Evolutionary conservation across 2,329 filamentous ascomycete genomes (phyloP).

Genomic region (Pezicula radicicola): DNA sequence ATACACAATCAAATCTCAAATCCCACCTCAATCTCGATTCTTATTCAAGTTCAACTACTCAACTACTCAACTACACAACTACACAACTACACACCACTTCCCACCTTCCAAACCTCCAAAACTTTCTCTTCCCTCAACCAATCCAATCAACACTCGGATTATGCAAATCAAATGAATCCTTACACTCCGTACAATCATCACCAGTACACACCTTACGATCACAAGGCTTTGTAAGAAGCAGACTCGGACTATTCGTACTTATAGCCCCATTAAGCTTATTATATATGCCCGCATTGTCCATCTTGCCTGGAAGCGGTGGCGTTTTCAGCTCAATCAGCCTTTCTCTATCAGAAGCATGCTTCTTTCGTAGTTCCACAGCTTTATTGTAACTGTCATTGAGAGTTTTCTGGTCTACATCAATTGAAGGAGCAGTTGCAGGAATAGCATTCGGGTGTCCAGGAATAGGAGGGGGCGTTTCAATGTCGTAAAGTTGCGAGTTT

Average conservation of each 20-base stretch:
- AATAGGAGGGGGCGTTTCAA: no score
- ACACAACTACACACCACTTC: background rate
- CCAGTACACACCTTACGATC: background rate
- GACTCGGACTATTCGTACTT: background rate
- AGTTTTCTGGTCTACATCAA: background rate
- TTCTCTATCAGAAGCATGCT: background rate
- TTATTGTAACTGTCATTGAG: background rate
- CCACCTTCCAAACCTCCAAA: background rate
- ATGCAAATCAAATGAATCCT: background rate
- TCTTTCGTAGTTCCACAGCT: background rate
- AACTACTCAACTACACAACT: no score
- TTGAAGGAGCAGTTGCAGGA: background rate
- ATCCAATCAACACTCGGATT: background rate
- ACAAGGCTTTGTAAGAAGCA: background rate
- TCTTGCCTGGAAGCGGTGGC: background rate
- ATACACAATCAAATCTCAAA: no score
- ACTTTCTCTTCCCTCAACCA: background rate
- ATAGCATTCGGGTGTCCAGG: no score
- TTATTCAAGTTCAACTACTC: no score
- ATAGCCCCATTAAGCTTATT: background rate
- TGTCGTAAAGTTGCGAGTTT: no score
- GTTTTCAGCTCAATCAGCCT: background rate
- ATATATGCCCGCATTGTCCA: background rate
- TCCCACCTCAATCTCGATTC: no score
- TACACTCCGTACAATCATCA: background rate